A percentile compares a stretch with the other conserved stretches of the same genome.
Conservation (phyloP, 768 basidiomycete genomes). For the Podaxis pistillaris region DNA sequence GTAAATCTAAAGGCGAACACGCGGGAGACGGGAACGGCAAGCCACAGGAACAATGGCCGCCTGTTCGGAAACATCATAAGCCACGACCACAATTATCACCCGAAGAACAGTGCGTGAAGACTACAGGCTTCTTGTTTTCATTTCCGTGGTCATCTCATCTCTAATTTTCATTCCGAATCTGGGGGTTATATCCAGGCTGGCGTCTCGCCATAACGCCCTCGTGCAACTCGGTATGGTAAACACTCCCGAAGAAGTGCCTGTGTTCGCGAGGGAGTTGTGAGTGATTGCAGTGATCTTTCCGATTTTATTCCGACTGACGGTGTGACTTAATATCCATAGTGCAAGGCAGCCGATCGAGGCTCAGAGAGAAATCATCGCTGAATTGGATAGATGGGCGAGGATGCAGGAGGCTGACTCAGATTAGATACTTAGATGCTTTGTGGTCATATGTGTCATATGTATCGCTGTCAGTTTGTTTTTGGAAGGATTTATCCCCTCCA, state of each 20-base stretch:
- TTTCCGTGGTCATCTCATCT: conserved; percentile 11
- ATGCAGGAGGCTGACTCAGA: conserved; percentile 15
- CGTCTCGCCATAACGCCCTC: conserved; percentile 56
- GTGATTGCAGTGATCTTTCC: conserved; percentile 23
- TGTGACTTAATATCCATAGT: conserved; percentile 22
- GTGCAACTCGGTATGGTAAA: conserved; percentile 61
- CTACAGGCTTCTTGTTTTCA: background rate
- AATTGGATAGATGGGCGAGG: conserved; percentile 35
- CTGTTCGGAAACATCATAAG: conserved; percentile 57
- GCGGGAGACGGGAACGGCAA: conserved; percentile 19
- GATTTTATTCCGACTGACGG: conserved; percentile 11
- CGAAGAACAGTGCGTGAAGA: conserved; percentile 43
- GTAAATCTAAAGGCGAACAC: conserved; percentile 20
- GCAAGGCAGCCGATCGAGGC: conserved; percentile 40
- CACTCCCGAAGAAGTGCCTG: conserved; percentile 45
- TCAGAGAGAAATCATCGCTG: conserved; percentile 38
- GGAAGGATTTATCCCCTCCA: background rate
- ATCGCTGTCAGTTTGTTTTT: background rate
- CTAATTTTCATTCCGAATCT: background rate
- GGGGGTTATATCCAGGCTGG: conserved; percentile 38
- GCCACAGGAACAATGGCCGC: conserved; percentile 60
- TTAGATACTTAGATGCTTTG: background rate
- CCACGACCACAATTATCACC: conserved; percentile 41
- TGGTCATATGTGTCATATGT: background rate
- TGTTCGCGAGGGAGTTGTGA: conserved; percentile 68